A percentile compares a stretch with the other conserved stretches of the same genome.
phyloP scores from a whole-genome alignment of 2,329 filamentous ascomycete genomes.

The Botrytis galanthina region DNA sequence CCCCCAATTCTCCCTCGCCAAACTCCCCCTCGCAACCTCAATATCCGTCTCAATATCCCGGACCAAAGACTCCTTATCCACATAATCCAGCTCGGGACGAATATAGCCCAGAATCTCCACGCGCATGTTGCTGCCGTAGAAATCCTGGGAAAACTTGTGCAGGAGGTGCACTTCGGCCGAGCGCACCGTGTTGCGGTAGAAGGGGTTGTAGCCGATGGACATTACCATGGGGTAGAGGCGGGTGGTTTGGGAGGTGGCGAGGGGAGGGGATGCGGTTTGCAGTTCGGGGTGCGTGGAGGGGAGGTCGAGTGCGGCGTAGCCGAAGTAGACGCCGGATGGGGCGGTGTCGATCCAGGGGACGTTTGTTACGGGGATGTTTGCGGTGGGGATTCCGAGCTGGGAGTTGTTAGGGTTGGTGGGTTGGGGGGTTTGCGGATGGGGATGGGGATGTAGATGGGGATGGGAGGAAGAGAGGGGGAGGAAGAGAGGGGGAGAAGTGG shows the following conservation, averaged over 20 bases:
- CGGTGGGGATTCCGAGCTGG: slow-evolving; percentile 91
- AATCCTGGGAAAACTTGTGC: slow-evolving; percentile 72
- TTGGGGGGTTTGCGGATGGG: not conserved
- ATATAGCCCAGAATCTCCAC: slow-evolving; percentile 84
- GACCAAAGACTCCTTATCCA: slow-evolving; percentile 75
- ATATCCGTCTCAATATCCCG: slow-evolving; percentile 89
- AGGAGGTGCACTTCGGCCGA: slow-evolving; percentile 90
- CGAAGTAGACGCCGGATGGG: slow-evolving; percentile 86
- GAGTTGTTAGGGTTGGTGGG: not conserved
- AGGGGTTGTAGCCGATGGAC: slow-evolving; percentile 95
- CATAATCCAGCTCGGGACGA: slow-evolving; percentile 85
- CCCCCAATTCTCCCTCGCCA: slow-evolving; percentile 63
- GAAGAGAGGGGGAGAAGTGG: not conserved
- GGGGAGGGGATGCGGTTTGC: slow-evolving; percentile 10
- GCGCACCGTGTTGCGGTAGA: slow-evolving; percentile 87
- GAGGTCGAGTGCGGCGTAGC: slow-evolving; percentile 75
- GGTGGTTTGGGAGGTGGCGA: slow-evolving; percentile 33
- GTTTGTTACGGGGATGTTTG: slow-evolving; percentile 78
- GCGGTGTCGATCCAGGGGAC: slow-evolving; percentile 61
- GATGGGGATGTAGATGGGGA: too few species aligned
- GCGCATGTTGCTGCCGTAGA: slow-evolving; percentile 79
- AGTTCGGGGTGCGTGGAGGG: slow-evolving; percentile 46
- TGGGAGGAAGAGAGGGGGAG: not conserved
- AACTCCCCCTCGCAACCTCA: slow-evolving; percentile 71
- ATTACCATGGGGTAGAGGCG: slow-evolving; percentile 81